Percentiles rank a stretch among this genome's conserved stretches.
These are phyloP conservation scores for Paramecium pentaurelia DNA, from an alignment of 73 alveolate genomes.

Conservation along the genomic window DNA sequence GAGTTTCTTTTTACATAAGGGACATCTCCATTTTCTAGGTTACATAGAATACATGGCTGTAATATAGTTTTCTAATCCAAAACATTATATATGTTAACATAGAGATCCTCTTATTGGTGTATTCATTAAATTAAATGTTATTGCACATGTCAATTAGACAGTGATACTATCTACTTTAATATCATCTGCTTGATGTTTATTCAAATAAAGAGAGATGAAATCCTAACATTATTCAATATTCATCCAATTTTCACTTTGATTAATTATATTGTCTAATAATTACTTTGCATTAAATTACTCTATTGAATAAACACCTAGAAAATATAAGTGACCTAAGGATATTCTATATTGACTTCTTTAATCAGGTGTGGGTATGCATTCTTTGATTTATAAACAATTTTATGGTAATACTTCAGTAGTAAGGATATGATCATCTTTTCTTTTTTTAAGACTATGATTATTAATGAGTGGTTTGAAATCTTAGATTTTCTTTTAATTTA, in stretches of 20 bases:
- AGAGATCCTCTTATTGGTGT: conserved; percentile 23
- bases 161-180: not conserved
- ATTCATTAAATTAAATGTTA: not conserved
- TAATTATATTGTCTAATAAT: not conserved
- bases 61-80: conserved; percentile 25
- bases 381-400: conserved; percentile 3
- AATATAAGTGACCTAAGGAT: not conserved
- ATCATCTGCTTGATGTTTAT: not conserved
- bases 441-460: not conserved
- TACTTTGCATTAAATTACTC: not conserved
- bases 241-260: not conserved
- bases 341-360: not conserved
- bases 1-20: conserved; percentile 35
- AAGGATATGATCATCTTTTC: conserved; percentile 3
- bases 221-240: not conserved
- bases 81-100: conserved; percentile 18
- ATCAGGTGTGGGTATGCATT: not conserved
- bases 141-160: not conserved
- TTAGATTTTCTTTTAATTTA: not conserved
- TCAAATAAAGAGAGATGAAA: not conserved
- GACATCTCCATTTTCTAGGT: conserved; percentile 63
- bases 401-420: not conserved
- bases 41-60: not conserved
- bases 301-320: not conserved
- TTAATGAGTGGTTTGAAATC: not conserved